Conservation (phyloP, 305 asterid species). For the Ilex paraguariensis region DNA sequence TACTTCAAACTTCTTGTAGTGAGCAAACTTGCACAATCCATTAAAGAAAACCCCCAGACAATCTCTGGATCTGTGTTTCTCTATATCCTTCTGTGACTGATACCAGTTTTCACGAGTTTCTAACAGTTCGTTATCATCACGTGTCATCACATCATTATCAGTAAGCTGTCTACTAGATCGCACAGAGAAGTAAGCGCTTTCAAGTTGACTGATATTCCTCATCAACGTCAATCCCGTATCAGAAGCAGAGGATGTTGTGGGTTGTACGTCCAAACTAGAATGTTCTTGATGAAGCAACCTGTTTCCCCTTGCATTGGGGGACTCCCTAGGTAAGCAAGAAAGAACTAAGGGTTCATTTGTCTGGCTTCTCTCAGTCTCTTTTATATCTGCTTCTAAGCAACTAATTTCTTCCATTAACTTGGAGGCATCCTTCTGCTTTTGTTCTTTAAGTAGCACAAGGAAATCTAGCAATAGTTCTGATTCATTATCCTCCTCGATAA, state of each 20-base stretch:
- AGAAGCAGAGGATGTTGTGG: conserved; percentile 23
- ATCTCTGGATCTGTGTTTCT: conserved; percentile 32
- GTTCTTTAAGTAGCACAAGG: conserved; percentile 56
- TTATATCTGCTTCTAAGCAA: conserved; percentile 74
- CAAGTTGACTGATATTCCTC: conserved; percentile 65
- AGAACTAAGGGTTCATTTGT: conserved; percentile 26
- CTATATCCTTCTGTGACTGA: conserved; percentile 31
- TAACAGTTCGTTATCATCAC: conserved; percentile 45
- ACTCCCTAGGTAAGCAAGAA: conserved; percentile 28
- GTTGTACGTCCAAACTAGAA: conserved; percentile 24
- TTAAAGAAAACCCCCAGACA: conserved; percentile 73
- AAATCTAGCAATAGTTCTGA: conserved; percentile 64
- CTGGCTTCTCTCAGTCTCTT: conserved; percentile 66
- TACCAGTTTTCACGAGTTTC: conserved; percentile 43
- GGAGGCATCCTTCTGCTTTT: conserved; percentile 64
- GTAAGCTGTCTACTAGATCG: conserved; percentile 56
- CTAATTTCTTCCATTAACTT: conserved; percentile 58
- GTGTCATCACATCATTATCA: conserved; percentile 29
- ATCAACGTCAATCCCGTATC: conserved; percentile 45
- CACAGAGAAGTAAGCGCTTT: conserved; percentile 79
- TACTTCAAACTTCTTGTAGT: conserved; percentile 60
- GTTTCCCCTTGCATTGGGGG: conserved; percentile 21
- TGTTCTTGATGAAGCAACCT: conserved; percentile 15
- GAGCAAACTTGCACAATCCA: conserved; percentile 86
- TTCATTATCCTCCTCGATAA: conserved; percentile 58